Percentiles rank a stretch among this genome's conserved stretches.
Conservation (phyloP, 2,329 filamentous ascomycete species). For the Fusarium camptoceras region DNA sequence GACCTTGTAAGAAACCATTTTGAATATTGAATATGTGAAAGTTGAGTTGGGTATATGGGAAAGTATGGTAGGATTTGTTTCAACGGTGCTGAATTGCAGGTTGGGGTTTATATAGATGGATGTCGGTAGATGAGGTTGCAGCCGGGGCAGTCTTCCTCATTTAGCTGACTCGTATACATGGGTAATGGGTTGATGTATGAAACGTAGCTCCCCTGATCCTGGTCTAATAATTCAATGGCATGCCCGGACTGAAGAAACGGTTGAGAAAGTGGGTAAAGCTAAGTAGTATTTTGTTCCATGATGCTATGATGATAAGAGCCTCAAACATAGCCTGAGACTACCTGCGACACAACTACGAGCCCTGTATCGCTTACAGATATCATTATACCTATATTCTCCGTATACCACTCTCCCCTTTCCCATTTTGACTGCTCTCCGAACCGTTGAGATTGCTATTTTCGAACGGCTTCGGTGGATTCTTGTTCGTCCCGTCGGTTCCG, state of each 20-base stretch:
- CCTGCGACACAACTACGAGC: neutral
- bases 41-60: neutral
- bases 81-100: neutral
- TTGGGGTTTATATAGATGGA: slow-evolving; percentile 22
- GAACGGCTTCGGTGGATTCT: neutral
- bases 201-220: neutral
- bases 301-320: neutral
- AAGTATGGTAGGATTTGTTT: neutral
- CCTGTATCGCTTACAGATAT: neutral
- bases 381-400: neutral
- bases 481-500: neutral
- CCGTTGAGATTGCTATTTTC: neutral
- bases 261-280: neutral
- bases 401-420: neutral
- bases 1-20: slow-evolving; percentile 38
- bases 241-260: neutral
- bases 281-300: neutral
- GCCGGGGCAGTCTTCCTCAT: slow-evolving; percentile 17
- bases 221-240: neutral
- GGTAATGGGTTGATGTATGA: neutral
- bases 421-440: neutral
- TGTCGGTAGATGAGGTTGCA: neutral
- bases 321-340: neutral
- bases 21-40: neutral
- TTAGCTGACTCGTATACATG: slow-evolving; percentile 6